Base-by-base conservation (phyloP, 768 basidiomycete genomes). In the Podaxis sp. region DNA sequence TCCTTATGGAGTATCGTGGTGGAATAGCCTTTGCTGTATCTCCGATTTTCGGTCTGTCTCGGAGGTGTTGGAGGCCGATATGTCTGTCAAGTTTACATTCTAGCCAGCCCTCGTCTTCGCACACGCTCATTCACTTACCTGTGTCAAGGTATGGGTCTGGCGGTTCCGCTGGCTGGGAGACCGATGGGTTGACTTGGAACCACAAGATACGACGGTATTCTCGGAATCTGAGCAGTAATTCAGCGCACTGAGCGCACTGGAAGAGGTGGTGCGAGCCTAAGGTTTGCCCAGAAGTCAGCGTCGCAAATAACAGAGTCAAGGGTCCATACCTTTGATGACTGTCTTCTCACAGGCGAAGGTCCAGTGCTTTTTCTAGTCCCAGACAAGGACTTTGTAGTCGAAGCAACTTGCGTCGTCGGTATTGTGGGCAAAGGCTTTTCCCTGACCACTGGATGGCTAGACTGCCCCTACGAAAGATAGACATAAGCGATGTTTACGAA, bases 1-100 rank as follows among this genome's bases (percentile, higher is more conserved):
- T 64, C 67, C 66, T 63, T 61, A 41, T 72, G 50, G 41, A 62
- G 62, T 7, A 73, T 13, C 58, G 53, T n/a, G 69, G 71, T 52
- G 71, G 61, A 37, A 13, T 65, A 63, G 15, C 66, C 61, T 38
- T 33, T 55, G 47, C 61, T 62, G 37, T 62, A 73, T 33, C 70
- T 73, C 68, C 74, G 76, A 66, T 75, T 76, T 50, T 74, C 73
- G 33, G 73, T 70, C 19, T 76, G 78, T 25, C 84, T 71, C 27
- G 85, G 85, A 2, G 85, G 85, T 1, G 85, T 86, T 4, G 85
- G 85, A 49, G 85, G 83, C n/a, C 85, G 79, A 69, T 83, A 86
- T 37, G 76, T 71, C 85, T 60, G 46, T 24, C 25, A 33, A 43
- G 46, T 51, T 60, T 56, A 64, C 7, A 46, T 17, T 22, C 13